Percentiles rank a stretch among this genome's conserved stretches.
Conservation (phyloP, 768 basidiomycete genomes). For the Lactifluus rugatus region DNA sequence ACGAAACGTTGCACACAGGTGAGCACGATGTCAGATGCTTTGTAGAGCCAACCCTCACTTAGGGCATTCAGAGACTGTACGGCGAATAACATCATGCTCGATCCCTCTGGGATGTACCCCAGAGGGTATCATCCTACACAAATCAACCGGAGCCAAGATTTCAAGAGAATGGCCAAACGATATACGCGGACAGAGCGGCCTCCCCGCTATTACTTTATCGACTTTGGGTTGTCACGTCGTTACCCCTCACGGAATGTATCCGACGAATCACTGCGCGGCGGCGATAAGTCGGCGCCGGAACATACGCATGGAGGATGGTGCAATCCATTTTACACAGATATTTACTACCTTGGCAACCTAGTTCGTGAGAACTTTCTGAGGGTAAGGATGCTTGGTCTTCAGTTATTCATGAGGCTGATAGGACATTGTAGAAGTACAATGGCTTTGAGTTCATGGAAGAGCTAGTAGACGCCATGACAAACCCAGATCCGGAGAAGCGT, state of each 20-base stretch:
- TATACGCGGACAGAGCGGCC: conserved; percentile 21
- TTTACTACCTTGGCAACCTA: conserved; percentile 23
- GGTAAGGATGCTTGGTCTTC: neutral
- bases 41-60: too few species aligned
- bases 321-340: conserved; percentile 22
- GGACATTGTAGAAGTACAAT: conserved; percentile 6
- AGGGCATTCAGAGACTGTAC: conserved; percentile 5
- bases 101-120: conserved; percentile 11
- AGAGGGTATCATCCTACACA: neutral
- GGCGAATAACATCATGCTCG: conserved; percentile 11
- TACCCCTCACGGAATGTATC: conserved; percentile 9
- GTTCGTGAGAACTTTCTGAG: conserved; percentile 16
- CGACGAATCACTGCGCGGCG: conserved; percentile 20
- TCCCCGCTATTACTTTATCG: conserved; percentile 25
- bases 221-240: conserved; percentile 24
- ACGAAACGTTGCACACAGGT: conserved; percentile 10
- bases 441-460: conserved; percentile 16
- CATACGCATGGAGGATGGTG: conserved; percentile 3
- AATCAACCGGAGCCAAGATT: neutral
- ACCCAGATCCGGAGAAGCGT: conserved; percentile 27
- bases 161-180: conserved; percentile 11
- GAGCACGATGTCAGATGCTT: neutral
- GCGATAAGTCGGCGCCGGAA: conserved; percentile 24
- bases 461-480: conserved; percentile 27
- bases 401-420: neutral